Percentiles rank a stretch among this genome's conserved stretches.
Evolutionary conservation across 352 stramenopile species (phyloP).

Genomic region (Globisporangium radiosum): DNA sequence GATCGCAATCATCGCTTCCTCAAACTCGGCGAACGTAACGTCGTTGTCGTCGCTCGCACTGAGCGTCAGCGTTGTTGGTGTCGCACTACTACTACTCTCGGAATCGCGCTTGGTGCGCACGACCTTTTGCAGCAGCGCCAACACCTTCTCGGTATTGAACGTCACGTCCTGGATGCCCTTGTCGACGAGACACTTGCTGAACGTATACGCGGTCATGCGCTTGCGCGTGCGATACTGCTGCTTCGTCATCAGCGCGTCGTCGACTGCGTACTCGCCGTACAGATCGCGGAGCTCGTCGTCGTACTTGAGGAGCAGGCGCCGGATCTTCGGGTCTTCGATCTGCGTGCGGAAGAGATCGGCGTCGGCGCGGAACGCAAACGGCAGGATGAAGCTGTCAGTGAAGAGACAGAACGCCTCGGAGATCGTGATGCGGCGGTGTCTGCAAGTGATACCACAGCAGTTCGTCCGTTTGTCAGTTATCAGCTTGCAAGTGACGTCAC

Average conservation of each 20-base stretch:
- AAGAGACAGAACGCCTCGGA: slow-evolving; percentile 75
- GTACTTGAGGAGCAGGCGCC: slow-evolving; percentile 53
- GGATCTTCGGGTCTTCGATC: slow-evolving; percentile 63
- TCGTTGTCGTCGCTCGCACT: slow-evolving; percentile 23
- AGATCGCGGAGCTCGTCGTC: slow-evolving; percentile 48
- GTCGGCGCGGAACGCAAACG: slow-evolving; percentile 67
- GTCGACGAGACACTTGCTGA: slow-evolving; percentile 57
- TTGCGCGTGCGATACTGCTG: slow-evolving; percentile 8
- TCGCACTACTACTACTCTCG: slow-evolving; percentile 7
- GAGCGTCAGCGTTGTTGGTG: slow-evolving; percentile 1
- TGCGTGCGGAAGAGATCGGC: slow-evolving; percentile 68
- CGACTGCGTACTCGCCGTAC: slow-evolving; percentile 49
- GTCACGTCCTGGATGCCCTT: slow-evolving; percentile 50
- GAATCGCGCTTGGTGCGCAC: slow-evolving; percentile 25
- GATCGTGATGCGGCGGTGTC: slow-evolving; percentile 52
- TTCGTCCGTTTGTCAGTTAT: too few species aligned
- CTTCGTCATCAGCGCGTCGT: slow-evolving; percentile 29
- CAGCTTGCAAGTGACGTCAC: too few species aligned
- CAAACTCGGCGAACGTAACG: slow-evolving; percentile 53
- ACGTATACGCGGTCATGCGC: slow-evolving; percentile 50
- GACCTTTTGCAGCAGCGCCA: slow-evolving; percentile 51
- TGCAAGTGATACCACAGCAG: slow-evolving; percentile 5
- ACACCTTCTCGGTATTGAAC: slow-evolving; percentile 55
- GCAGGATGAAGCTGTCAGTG: slow-evolving; percentile 65
- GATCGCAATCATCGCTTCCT: slow-evolving; percentile 62